These are phyloP conservation scores for Phaeoacremonium minimum DNA, from an alignment of 2,329 filamentous ascomycete genomes.

Conservation along the genomic window DNA sequence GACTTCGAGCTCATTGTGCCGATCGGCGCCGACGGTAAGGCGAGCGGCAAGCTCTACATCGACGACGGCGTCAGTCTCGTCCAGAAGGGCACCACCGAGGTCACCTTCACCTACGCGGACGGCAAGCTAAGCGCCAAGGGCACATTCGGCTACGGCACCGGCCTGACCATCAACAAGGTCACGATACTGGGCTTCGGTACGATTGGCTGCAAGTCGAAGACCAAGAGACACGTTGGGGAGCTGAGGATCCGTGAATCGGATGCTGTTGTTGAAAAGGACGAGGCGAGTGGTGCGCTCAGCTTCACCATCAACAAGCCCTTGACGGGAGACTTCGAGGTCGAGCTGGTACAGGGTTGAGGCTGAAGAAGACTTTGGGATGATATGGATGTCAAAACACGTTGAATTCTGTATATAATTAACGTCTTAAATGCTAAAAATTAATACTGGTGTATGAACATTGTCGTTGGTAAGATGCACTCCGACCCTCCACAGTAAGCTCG, in stretches of 20 bases:
- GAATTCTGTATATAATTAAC: too few relatives aligned
- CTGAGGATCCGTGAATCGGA: background rate
- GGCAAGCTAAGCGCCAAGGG: constrained; percentile 48
- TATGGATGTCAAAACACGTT: too few relatives aligned
- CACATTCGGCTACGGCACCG: constrained; percentile 45
- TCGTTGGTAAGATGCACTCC: too few relatives aligned
- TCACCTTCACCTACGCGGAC: constrained; percentile 55
- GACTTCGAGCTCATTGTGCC: constrained; percentile 71
- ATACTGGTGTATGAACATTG: too few relatives aligned
- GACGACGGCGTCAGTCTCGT: constrained; percentile 71
- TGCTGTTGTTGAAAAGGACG: constrained; percentile 1
- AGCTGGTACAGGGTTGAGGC: constrained; percentile 1
- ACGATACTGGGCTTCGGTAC: constrained; percentile 38
- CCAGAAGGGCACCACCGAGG: constrained; percentile 50
- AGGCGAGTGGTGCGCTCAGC: constrained; percentile 5
- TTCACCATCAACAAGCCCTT: constrained; percentile 5
- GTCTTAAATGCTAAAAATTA: too few relatives aligned
- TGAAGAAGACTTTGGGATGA: too few relatives aligned
- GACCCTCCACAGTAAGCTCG: too few relatives aligned
- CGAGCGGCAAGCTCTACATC: constrained; percentile 65
- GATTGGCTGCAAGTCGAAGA: background rate
- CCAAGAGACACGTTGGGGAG: background rate
- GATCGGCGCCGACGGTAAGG: constrained; percentile 56
- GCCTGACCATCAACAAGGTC: constrained; percentile 39
- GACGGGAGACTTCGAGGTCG: constrained; percentile 3